Evolutionary conservation across 169 alveolate species (phyloP).

Genomic region (Plasmodium gonderi): DNA sequence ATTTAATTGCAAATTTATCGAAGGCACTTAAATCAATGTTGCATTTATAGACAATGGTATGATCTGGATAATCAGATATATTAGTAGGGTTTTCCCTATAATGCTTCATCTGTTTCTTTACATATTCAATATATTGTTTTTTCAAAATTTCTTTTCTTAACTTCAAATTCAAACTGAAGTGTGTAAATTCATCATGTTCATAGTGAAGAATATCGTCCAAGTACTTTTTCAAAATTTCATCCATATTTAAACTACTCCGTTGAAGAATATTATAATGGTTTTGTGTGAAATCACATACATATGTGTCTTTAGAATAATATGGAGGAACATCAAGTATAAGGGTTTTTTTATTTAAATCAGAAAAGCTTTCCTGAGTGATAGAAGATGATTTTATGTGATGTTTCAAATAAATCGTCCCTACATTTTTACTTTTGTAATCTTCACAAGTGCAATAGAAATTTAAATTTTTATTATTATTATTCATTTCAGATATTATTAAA

Average conservation of each 20-base stretch:
- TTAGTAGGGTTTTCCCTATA: constrained; percentile 5
- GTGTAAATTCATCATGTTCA: constrained; percentile 12
- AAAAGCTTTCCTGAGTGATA: neutral
- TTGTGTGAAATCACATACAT: constrained; percentile 47
- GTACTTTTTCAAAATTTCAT: neutral
- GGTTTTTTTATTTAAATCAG: neutral
- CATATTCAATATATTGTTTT: constrained; percentile 40
- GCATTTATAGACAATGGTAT: constrained; percentile 21
- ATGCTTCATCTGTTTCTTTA: constrained; percentile 13
- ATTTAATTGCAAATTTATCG: constrained; percentile 27
- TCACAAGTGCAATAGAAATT: constrained; percentile 67
- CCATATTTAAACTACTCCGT: neutral
- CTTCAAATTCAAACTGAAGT: constrained; percentile 36
- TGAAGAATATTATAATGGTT: neutral
- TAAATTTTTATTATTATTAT: constrained; percentile 3
- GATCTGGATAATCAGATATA: neutral
- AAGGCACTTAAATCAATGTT: constrained; percentile 41
- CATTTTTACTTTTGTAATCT: constrained; percentile 23
- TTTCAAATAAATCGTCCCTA: constrained; percentile 34
- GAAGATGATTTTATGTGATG: neutral
- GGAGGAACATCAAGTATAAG: constrained; percentile 37
- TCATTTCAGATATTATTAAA: constrained; percentile 43
- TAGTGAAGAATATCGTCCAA: neutral
- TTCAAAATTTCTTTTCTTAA: constrained; percentile 32
- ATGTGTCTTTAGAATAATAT: constrained; percentile 23